A percentile compares a stretch with the other conserved stretches of the same genome.
Conservation (phyloP, 371 early-diverging fungal genomes). For the Massospora cicadina region DNA sequence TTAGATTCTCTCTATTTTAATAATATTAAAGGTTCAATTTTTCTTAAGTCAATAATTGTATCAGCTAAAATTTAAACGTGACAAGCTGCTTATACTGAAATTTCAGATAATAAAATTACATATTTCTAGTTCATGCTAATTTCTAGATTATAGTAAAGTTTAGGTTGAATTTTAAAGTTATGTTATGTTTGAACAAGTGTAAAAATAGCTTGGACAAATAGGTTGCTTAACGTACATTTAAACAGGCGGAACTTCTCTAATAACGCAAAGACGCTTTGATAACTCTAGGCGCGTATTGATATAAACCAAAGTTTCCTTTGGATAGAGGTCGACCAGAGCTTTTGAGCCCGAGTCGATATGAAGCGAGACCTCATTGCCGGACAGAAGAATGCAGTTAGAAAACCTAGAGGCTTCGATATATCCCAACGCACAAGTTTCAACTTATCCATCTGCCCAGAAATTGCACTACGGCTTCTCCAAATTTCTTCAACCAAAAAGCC, state of each 20-base stretch:
- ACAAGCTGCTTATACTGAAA: too few relatives aligned
- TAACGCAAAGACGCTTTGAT: not conserved
- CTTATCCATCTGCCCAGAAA: conserved; percentile 58
- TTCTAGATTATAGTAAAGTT: too few relatives aligned
- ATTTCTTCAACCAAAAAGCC: conserved; percentile 78
- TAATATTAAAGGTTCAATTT: too few relatives aligned
- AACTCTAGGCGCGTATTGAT: not conserved
- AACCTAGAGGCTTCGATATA: conserved; percentile 33
- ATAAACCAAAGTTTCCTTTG: not conserved
- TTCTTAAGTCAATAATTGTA: too few relatives aligned
- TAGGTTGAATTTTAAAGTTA: too few relatives aligned
- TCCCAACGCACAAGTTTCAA: conserved; percentile 65
- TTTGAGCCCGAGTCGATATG: conserved; percentile 16
- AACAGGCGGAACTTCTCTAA: not conserved
- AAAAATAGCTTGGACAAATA: too few relatives aligned
- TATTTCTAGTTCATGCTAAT: too few relatives aligned
- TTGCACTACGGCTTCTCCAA: conserved; percentile 61
- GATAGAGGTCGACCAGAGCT: not conserved
- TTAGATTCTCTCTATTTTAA: too few relatives aligned
- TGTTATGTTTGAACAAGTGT: too few relatives aligned
- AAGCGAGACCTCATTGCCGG: conserved; percentile 45
- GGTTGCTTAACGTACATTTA: not conserved
- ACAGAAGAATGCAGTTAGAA: conserved; percentile 67
- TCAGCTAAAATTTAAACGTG: too few relatives aligned
- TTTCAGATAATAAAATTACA: too few relatives aligned